Evolutionary conservation across 208 protist species (phyloP).

Genomic region (Trypanosomatidae sp.): DNA sequence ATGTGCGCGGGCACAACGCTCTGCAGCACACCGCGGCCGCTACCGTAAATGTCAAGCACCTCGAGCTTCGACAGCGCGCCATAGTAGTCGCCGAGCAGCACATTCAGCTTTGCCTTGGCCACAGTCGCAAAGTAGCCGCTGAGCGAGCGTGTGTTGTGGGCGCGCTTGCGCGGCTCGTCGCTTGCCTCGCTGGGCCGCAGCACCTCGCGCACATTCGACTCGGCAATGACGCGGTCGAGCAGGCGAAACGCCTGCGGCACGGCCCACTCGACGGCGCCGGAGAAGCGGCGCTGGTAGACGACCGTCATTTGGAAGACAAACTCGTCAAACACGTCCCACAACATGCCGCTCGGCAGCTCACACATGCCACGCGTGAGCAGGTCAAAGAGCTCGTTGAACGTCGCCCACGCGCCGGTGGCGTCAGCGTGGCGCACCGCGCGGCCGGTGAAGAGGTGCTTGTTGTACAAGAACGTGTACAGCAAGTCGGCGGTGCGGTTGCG

Average conservation of each 20-base stretch:
- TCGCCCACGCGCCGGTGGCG: conserved; percentile 54
- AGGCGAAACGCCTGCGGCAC: conserved; percentile 38
- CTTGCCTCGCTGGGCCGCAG: conserved; percentile 9
- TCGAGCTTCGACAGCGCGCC: conserved; percentile 52
- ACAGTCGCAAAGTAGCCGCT: conserved; percentile 79
- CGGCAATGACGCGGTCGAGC: conserved; percentile 41
- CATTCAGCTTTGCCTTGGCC: conserved; percentile 65
- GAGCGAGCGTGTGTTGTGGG: conserved; percentile 21
- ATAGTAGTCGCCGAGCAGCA: conserved; percentile 80
- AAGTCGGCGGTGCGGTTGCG: conserved; percentile 47
- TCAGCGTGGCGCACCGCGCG: conserved; percentile 28
- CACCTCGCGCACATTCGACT: conserved; percentile 25
- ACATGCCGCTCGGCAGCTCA: conserved; percentile 67
- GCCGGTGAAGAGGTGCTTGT: conserved; percentile 80
- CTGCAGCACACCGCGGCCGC: conserved; percentile 39
- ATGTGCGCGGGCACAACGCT: conserved; percentile 56
- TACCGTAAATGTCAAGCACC: conserved; percentile 58
- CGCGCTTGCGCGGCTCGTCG: conserved; percentile 21
- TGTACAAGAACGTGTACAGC: conserved; percentile 77
- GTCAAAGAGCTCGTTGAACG: conserved; percentile 47
- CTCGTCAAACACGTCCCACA: conserved; percentile 89
- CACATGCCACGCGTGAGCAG: conserved; percentile 22
- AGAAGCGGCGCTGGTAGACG: conserved; percentile 76
- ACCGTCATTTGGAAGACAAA: conserved; percentile 83
- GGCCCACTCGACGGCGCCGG: conserved; percentile 44